Conservation (phyloP, 768 basidiomycete species). For the Lentinus tigrinus region DNA sequence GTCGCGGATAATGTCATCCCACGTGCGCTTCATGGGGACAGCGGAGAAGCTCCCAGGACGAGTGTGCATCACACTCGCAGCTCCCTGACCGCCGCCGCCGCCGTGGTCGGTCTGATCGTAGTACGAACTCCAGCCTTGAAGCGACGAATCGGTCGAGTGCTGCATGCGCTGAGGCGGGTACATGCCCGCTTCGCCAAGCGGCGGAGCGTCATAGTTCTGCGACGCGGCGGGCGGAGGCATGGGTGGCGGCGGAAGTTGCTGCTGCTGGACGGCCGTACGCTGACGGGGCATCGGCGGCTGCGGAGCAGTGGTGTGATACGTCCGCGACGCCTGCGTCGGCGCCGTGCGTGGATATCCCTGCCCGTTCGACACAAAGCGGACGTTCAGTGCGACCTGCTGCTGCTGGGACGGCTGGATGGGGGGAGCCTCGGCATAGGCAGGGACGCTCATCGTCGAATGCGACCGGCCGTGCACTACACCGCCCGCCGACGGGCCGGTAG, state of each 20-base stretch:
- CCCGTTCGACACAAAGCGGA: slow-evolving; percentile 9
- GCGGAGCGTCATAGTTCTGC: background rate
- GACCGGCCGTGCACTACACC: background rate
- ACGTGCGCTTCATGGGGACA: slow-evolving; percentile 13
- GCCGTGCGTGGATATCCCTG: background rate
- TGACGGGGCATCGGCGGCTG: background rate
- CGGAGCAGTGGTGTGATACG: background rate
- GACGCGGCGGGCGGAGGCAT: background rate
- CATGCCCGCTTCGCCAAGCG: background rate
- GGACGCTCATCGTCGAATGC: background rate
- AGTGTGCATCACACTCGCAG: background rate
- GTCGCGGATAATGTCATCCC: slow-evolving; percentile 10
- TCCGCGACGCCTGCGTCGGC: background rate
- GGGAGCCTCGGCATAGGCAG: slow-evolving; percentile 2
- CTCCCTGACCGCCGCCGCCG: background rate
- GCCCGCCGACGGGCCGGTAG: background rate
- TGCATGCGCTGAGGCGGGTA: background rate
- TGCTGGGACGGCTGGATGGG: background rate
- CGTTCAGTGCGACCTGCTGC: slow-evolving; percentile 9
- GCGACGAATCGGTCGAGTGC: slow-evolving; percentile 13
- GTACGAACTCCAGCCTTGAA: slow-evolving; percentile 17
- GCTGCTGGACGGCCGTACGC: background rate
- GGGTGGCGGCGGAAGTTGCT: background rate
- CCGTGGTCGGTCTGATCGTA: background rate
- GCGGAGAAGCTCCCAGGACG: background rate